phyloP scores from a whole-genome alignment of 352 stramenopile genomes.

The Globisporangium solare region DNA sequence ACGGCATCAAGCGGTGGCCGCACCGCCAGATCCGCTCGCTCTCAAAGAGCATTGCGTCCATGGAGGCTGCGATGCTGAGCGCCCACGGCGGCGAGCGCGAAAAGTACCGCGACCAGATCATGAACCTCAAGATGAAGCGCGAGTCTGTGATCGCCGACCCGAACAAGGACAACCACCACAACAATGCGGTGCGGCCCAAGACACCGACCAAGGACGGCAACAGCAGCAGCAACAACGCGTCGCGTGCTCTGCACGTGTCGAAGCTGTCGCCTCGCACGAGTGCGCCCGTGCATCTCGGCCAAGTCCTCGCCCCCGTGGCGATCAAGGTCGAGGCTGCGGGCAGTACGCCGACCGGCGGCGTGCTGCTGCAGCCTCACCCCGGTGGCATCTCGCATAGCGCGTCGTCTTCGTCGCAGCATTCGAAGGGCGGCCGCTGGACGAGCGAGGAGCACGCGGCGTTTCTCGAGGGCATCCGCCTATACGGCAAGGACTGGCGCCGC shows the following conservation, averaged over 20 bases:
- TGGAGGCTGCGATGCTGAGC: slow-evolving; percentile 86
- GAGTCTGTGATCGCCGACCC: slow-evolving; percentile 83
- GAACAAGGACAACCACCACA: slow-evolving; percentile 87
- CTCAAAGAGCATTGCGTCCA: slow-evolving; percentile 84
- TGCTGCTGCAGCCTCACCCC: background rate
- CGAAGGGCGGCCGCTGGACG: slow-evolving; percentile 85
- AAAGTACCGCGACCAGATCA: slow-evolving; percentile 84
- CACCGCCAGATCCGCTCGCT: slow-evolving; percentile 74
- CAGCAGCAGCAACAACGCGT: background rate
- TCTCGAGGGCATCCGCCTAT: slow-evolving; percentile 82
- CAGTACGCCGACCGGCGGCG: background rate
- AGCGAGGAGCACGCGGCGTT: slow-evolving; percentile 84
- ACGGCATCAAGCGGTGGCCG: slow-evolving; percentile 69
- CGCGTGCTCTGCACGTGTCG: slow-evolving; percentile 4
- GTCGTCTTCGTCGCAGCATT: slow-evolving; percentile 19
- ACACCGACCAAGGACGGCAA: slow-evolving; percentile 17
- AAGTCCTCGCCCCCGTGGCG: slow-evolving; percentile 1
- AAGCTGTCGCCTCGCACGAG: slow-evolving; percentile 25
- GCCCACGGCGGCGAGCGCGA: slow-evolving; percentile 70
- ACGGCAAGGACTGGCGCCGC: slow-evolving; percentile 83
- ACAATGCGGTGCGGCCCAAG: slow-evolving; percentile 49
- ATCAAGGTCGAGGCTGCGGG: slow-evolving; percentile 13
- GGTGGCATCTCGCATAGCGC: slow-evolving; percentile 12
- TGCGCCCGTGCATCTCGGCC: slow-evolving; percentile 8
- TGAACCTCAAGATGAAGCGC: slow-evolving; percentile 77